Evolutionary conservation across 352 stramenopile genomes (phyloP).

Genomic region (Phytophthora citrophthora): DNA sequence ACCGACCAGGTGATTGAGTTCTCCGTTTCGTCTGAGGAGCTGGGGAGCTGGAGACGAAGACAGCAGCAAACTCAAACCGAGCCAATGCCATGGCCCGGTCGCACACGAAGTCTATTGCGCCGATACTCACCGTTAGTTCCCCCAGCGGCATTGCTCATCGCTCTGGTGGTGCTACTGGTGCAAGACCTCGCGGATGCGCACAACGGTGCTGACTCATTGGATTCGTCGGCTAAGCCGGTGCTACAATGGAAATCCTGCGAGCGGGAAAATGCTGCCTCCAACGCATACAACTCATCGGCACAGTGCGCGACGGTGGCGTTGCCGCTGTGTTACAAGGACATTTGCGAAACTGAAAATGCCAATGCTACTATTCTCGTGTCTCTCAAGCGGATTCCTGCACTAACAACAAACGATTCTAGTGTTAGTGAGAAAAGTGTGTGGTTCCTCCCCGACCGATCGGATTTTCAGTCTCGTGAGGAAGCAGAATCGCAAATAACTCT

Average conservation of each 20-base stretch:
- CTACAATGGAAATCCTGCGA: conserved; percentile 44
- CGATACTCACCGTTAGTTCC: conserved; percentile 43
- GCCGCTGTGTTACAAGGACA: conserved; percentile 52
- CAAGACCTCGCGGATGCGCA: conserved; percentile 37
- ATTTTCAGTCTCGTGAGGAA: conserved; percentile 29
- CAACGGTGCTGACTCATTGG: conserved; percentile 21
- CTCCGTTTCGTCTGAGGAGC: conserved; percentile 39
- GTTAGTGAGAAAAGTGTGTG: conserved; percentile 36
- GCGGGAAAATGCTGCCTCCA: conserved; percentile 33
- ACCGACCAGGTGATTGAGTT: conserved; percentile 36
- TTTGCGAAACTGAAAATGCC: conserved; percentile 44
- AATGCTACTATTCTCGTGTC: conserved; percentile 57
- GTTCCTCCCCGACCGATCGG: conserved; percentile 50
- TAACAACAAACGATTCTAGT: conserved; percentile 13
- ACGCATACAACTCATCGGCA: conserved; percentile 32
- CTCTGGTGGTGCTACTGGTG: conserved; percentile 41
- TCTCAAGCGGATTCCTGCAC: conserved; percentile 58
- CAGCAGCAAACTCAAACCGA: conserved; percentile 19
- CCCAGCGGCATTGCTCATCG: conserved; percentile 37
- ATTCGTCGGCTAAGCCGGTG: conserved; percentile 16
- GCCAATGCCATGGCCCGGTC: conserved; percentile 39
- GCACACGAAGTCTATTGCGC: conserved; percentile 34
- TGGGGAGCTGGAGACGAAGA: conserved; percentile 21
- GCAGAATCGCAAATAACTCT: conserved; percentile 56
- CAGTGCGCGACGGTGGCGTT: conserved; percentile 49